A percentile compares a stretch with the other conserved stretches of the same genome.
These are phyloP conservation scores for Xylariaceae sp. DNA, from an alignment of 2,329 filamentous ascomycete species.

Conservation along the genomic window DNA sequence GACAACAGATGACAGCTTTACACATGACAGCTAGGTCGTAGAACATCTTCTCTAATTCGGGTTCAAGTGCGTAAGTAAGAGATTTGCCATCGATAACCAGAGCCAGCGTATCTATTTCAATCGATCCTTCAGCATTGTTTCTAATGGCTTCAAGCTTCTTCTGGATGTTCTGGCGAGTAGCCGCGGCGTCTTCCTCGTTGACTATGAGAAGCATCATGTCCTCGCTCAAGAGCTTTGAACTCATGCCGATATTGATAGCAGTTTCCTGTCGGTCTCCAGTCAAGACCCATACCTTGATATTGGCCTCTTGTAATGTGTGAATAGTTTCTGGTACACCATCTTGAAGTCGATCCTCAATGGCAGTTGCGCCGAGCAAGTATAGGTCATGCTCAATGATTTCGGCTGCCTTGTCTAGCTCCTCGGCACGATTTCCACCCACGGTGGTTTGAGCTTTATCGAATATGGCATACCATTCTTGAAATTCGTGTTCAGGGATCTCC, in stretches of 20 bases:
- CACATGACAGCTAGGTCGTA: constrained; percentile 92
- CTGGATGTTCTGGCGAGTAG: constrained; percentile 84
- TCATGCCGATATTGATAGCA: constrained; percentile 99
- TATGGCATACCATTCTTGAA: constrained; percentile 82
- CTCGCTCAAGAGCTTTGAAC: constrained; percentile 96
- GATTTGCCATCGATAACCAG: constrained; percentile 97
- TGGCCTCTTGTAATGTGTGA: constrained; percentile 92
- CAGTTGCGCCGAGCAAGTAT: constrained; percentile 89
- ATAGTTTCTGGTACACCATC: constrained; percentile 98
- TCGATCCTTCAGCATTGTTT: constrained; percentile 76
- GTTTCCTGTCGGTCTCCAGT: constrained; percentile 98
- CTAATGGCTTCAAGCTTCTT: constrained; percentile 93
- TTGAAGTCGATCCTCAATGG: constrained; percentile 95
- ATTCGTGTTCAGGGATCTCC: constrained; percentile 89
- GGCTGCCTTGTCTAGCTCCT: constrained; percentile 95
- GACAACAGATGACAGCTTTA: constrained; percentile 98
- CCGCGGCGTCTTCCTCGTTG: constrained; percentile 83
- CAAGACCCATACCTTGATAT: constrained; percentile 98
- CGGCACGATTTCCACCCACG: constrained; percentile 87
- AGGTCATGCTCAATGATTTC: constrained; percentile 95
- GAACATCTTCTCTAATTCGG: constrained; percentile 91
- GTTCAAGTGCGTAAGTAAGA: constrained; percentile 89
- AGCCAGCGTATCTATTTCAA: constrained; percentile 85
- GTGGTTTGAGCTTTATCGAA: constrained; percentile 90
- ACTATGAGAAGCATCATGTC: constrained; percentile 98